Evolutionary conservation across 768 basidiomycete species (phyloP), one percentile per base, ranked within the genome.

Genomic region (Hygrophoropsis aurantiaca): DNA sequence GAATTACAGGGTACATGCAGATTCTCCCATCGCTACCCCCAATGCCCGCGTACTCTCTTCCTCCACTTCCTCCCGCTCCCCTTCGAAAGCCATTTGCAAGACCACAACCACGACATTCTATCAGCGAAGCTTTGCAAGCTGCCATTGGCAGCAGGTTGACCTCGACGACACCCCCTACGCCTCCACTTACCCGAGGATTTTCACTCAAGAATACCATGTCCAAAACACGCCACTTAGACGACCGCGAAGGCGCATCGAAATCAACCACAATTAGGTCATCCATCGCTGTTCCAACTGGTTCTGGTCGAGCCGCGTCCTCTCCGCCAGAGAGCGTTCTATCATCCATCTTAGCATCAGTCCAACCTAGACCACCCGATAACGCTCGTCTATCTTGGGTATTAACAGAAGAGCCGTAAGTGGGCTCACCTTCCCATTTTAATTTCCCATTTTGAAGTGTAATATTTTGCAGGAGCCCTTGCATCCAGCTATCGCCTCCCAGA

Each of bases 1-100:
- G 51, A 2, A 41, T 71, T 16, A 34, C 45, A 44, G 73, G 70
- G 58, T 74, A 78, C 43, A 74, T 77, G 5, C 68, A 71, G 19
- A 59, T 76, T 47, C 58, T 69, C 42, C 69, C 67, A 4, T 74
- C 78, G 2, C 73, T 77, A 67, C 77, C 8, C 58, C 66, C 20
- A 56, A 46, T 42, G 46, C 43, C 56, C n/a, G 26, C 30, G 15
- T 38, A 46, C 40, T 57, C 52, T 35, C 44, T 52, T 40, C 51
- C 49, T 24, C 36, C 58, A 38, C 47, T 47, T 52, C 42, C 57
- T 56, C 40, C 58, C 51, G 40, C 46, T 45, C 38, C 57, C 47
- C 20, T 48, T 40, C 45, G 33, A 42, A 25, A 50, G 51, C 25
- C 35, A 11, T 20, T n/a, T 46, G 36, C 49, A 11, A 42, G 58